phyloP scores from a whole-genome alignment of 768 basidiomycete species.

The Mycena polygramma region DNA sequence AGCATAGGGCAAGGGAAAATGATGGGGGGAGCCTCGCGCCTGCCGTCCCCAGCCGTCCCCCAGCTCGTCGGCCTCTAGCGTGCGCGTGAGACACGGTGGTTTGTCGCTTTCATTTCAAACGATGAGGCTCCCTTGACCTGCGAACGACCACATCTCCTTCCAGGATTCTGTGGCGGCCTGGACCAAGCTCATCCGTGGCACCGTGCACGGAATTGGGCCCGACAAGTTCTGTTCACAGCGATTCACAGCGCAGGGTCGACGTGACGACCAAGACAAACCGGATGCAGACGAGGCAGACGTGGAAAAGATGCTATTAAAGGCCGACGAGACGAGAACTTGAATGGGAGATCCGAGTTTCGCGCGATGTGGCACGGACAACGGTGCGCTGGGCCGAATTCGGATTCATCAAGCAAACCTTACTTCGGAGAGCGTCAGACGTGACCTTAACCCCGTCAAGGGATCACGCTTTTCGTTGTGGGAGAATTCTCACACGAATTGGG shows the following conservation, averaged over 20 bases:
- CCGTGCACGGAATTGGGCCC: too few relatives aligned
- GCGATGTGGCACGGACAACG: slow-evolving; percentile 17
- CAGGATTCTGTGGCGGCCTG: too few relatives aligned
- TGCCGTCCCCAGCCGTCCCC: too few relatives aligned
- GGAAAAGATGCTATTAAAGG: not conserved
- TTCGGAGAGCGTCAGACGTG: slow-evolving; percentile 12
- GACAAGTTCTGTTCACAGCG: not conserved
- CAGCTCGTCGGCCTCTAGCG: too few relatives aligned
- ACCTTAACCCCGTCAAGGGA: slow-evolving; percentile 3
- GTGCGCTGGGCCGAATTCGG: slow-evolving; percentile 22
- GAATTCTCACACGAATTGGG: slow-evolving; percentile 30
- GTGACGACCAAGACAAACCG: not conserved
- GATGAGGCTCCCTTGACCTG: too few relatives aligned
- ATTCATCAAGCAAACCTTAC: not conserved
- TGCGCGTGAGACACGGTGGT: too few relatives aligned
- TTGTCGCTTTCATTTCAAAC: too few relatives aligned
- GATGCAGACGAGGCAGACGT: not conserved
- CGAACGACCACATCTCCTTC: too few relatives aligned
- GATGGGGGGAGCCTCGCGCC: too few relatives aligned
- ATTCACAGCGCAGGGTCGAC: not conserved
- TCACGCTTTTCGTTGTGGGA: too few relatives aligned
- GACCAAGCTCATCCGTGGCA: too few relatives aligned
- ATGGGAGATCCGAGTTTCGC: slow-evolving; percentile 9
- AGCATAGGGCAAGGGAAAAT: too few relatives aligned
- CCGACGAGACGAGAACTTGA: not conserved